Percentiles rank a stretch among this genome's conserved stretches.
Conservation (phyloP, 768 basidiomycete genomes). For the Tephrocybe sp. region DNA sequence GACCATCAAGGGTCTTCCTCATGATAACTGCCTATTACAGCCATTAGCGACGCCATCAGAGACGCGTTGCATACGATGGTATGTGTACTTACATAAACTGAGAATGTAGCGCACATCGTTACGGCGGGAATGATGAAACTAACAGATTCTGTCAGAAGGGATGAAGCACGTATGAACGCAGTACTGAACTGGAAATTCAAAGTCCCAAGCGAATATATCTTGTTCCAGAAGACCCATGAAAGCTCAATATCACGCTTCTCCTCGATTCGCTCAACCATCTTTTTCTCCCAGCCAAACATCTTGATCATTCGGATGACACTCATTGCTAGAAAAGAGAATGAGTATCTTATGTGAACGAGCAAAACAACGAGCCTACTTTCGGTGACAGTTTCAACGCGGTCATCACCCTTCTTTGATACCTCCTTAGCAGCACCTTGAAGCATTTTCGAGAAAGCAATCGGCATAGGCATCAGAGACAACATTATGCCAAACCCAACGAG, state of each 20-base stretch:
- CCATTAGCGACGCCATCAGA: not conserved
- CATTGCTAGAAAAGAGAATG: slow-evolving; percentile 36
- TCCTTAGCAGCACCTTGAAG: slow-evolving; percentile 43
- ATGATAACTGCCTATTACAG: slow-evolving; percentile 10
- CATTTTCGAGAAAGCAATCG: slow-evolving; percentile 46
- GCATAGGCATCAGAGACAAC: slow-evolving; percentile 50
- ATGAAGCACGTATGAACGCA: slow-evolving; percentile 30
- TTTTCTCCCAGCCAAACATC: slow-evolving; percentile 64
- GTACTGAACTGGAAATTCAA: slow-evolving; percentile 37
- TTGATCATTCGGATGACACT: slow-evolving; percentile 65
- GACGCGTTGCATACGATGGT: too few species aligned
- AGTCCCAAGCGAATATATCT: slow-evolving; percentile 46
- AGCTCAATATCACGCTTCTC: slow-evolving; percentile 62
- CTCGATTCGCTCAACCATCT: slow-evolving; percentile 48
- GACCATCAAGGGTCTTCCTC: slow-evolving; percentile 11
- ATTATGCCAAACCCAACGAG: slow-evolving; percentile 55
- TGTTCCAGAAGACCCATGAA: slow-evolving; percentile 44
- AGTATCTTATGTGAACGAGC: not conserved
- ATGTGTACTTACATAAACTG: slow-evolving; percentile 32
- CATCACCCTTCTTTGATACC: slow-evolving; percentile 52
- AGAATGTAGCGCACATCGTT: slow-evolving; percentile 64
- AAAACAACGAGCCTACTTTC: slow-evolving; percentile 43
- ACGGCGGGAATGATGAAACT: slow-evolving; percentile 59
- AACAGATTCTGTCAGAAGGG: not conserved
- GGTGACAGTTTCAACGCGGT: slow-evolving; percentile 55